These are phyloP conservation scores for Pythium brassicae DNA, from an alignment of 352 stramenopile genomes.

Conservation along the genomic window DNA sequence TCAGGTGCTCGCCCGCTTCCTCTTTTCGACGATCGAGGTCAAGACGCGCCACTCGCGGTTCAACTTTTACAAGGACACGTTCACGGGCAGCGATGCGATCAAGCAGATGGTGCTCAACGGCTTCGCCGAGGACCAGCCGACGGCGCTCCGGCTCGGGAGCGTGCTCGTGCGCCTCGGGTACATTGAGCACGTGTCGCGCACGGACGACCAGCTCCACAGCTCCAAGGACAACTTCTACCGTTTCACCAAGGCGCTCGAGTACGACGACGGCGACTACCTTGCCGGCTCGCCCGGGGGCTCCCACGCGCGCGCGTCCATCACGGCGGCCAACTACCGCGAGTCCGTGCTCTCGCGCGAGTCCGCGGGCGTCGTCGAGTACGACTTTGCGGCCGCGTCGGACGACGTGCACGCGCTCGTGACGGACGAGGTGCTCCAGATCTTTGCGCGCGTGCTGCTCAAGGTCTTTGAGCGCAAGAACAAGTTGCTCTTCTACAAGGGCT, in stretches of 20 bases:
- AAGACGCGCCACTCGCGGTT: constrained; percentile 82
- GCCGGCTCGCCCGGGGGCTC: constrained; percentile 18
- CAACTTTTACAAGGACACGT: constrained; percentile 86
- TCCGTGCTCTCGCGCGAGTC: constrained; percentile 70
- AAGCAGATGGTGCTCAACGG: constrained; percentile 68
- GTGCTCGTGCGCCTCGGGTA: constrained; percentile 76
- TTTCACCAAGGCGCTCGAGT: constrained; percentile 69
- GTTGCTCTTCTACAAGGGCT: constrained; percentile 84
- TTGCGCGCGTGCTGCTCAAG: constrained; percentile 70
- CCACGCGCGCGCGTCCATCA: constrained; percentile 45
- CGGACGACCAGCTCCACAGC: constrained; percentile 76
- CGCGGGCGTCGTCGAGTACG: constrained; percentile 52
- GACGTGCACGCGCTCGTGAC: constrained; percentile 80
- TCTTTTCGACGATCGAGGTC: constrained; percentile 69
- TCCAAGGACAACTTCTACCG: constrained; percentile 84
- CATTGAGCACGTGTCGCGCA: constrained; percentile 81
- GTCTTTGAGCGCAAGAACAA: constrained; percentile 88
- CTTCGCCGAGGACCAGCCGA: constrained; percentile 75
- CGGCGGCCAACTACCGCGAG: constrained; percentile 65
- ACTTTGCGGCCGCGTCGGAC: constrained; percentile 68
- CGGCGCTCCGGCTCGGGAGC: constrained; percentile 65
- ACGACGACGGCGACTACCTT: constrained; percentile 28
- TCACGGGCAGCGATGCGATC: constrained; percentile 71
- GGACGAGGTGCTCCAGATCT: constrained; percentile 63
- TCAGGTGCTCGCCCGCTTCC: constrained; percentile 60